Base-by-base conservation (phyloP, 305 asterid species). In the Fraxinus platypoda region DNA sequence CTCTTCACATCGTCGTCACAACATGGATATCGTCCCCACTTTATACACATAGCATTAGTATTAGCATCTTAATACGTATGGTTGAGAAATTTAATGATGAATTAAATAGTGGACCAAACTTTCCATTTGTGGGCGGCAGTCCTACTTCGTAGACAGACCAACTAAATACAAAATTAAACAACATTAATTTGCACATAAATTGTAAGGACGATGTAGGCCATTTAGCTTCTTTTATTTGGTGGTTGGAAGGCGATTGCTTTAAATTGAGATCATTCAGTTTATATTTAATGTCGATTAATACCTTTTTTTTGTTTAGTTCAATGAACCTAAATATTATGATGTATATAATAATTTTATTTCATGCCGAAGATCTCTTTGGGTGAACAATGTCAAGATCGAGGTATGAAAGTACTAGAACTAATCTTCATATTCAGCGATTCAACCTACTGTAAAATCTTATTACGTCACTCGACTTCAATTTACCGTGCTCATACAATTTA, bases 171-270 rank as follows among this genome's bases (percentile, higher is more conserved):
- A 26, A 4, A 25, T 66, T 66, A 66, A 66, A 66, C 37, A 66
- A 66, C 74, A 66, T 66, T 66, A 25, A 66, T 66, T 25, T 25
- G 19, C 73, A 66, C 34, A 8, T 25, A 66, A 25, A 25, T 66
- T 66, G 73, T 11, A 8, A 26, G 74, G 68, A 6, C 68, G 9
- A 19, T 19, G 21, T 13, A 62, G 25, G 28, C 15, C 66, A 80
- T 79, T 82, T 31, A 82, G 19, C 49, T 25, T 46, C 52, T 59
- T 28, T 74, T 83, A 82, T 46, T n/a, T 76, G 88, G 78, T 73
- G 25, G 86, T 73, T 80, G 86, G 82, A 77, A 15, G 59, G n/a
- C 19, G 17, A 12, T 3, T 43, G 52, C 52, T 43, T 43, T 43
- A 43, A 43, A 43, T 43, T 43, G 4, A 43, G 9, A 43, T n/a